Evolutionary conservation across 73 alveolate genomes (phyloP).

Genomic region (Tetrahymena borealis): DNA sequence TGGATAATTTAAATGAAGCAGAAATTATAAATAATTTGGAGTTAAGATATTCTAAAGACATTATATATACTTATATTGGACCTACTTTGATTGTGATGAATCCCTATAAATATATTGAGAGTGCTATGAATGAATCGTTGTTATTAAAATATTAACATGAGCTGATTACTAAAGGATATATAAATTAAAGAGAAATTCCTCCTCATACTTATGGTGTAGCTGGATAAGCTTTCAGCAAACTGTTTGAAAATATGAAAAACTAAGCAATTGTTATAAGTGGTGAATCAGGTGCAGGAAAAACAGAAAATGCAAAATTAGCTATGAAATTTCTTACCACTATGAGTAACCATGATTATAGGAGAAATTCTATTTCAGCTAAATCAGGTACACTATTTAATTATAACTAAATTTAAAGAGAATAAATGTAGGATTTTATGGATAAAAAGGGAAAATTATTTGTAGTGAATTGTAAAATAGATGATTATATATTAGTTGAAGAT

Average conservation of each 20-base stretch:
- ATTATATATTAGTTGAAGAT: too few relatives aligned
- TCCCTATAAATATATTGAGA: constrained; percentile 26
- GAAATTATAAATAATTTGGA: constrained; percentile 30
- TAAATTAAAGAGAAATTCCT: constrained; percentile 5
- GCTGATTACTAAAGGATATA: constrained; percentile 3
- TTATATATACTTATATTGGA: constrained; percentile 32
- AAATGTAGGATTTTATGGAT: too few relatives aligned
- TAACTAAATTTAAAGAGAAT: too few relatives aligned
- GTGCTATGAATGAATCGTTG: background rate
- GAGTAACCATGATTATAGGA: background rate
- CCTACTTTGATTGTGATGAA: constrained; percentile 39
- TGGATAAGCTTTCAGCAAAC: constrained; percentile 19
- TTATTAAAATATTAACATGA: background rate
- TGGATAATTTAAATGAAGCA: constrained; percentile 44
- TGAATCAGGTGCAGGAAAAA: constrained; percentile 98
- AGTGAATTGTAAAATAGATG: too few relatives aligned
- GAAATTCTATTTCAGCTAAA: background rate
- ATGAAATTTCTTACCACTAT: constrained; percentile 73
- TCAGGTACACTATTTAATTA: too few relatives aligned
- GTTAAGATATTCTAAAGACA: constrained; percentile 15
- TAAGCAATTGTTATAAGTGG: constrained; percentile 94
- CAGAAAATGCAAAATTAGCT: constrained; percentile 92
- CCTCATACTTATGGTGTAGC: constrained; percentile 43
- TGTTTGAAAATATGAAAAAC: constrained; percentile 44
- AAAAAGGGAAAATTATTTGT: too few relatives aligned